Evolutionary conservation across 306 rosid species (phyloP).

Genomic region (Carpinus viminea): DNA sequence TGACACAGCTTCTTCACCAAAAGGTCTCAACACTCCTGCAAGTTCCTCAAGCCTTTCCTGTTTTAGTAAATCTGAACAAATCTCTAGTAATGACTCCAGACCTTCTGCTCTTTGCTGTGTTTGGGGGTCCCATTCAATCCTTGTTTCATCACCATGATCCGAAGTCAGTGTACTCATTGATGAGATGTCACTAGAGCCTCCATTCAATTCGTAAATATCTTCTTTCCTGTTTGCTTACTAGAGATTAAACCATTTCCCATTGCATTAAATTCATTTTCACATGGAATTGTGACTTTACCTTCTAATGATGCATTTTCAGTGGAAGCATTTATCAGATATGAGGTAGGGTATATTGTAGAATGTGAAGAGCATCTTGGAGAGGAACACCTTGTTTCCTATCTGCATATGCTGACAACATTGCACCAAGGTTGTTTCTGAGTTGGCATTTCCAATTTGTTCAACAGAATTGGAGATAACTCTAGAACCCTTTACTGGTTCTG

Average conservation of each 20-base stretch:
- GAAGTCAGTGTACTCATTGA: too few species aligned
- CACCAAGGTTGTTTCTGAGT: too few species aligned
- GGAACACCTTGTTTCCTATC: conserved; percentile 23
- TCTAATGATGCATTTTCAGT: not conserved
- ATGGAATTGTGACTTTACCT: conserved; percentile 22
- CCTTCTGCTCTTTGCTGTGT: conserved; percentile 55
- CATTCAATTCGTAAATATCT: too few species aligned
- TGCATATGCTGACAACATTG: not conserved
- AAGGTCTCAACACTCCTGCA: conserved; percentile 81
- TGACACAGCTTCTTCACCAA: conserved; percentile 77
- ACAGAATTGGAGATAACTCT: too few species aligned
- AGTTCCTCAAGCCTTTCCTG: conserved; percentile 88
- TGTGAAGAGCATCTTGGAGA: not conserved
- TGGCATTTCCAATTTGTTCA: too few species aligned
- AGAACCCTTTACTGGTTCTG: too few species aligned
- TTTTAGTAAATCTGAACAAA: conserved; percentile 75
- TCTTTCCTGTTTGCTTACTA: conserved; percentile 8
- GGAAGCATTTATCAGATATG: too few species aligned
- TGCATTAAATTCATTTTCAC: conserved; percentile 30
- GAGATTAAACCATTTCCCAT: conserved; percentile 24
- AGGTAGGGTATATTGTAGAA: too few species aligned
- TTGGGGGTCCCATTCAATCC: conserved; percentile 9
- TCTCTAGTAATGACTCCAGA: conserved; percentile 77
- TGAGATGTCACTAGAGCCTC: too few species aligned
- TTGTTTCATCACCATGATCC: too few species aligned